Base-by-base conservation (phyloP, 1,139 yeast genomes). In the Insectozyma bohioensis region DNA sequence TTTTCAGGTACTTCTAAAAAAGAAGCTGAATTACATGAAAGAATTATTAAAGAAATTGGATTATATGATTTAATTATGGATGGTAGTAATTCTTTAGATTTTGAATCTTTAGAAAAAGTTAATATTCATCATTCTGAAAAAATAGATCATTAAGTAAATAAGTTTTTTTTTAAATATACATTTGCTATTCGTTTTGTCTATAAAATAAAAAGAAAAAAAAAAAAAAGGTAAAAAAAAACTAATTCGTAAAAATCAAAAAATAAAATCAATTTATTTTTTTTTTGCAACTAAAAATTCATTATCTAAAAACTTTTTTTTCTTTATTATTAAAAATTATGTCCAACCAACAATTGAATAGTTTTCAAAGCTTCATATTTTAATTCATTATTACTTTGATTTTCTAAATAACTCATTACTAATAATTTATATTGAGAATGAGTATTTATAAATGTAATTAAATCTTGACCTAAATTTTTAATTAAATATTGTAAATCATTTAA, bases 361-460 rank as follows among this genome's bases (percentile, higher is more conserved):
- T 85, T 86, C 53, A 92, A 75, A 2, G 98, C 97, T 65, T 92
- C 96, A 56, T 84, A 92, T 56, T 92, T 86, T 48, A 92, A 90
- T 51, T 87, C 95, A 24, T 90, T 74, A 56, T 88, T 94, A 26
- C 82, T 76, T 37, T 81, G 54, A 37, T 54, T 62, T 48, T 81
- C 86, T 77, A 92, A 81, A 45, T 88, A 71, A 41, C 77, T 75
- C 97, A 94, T 90, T 41, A 94, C 75, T 58, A 80, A 77, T 16
- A 84, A 66, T 67, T 92, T 69, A 50, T 68, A 64, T 37, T 87
- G 52, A 17, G 69, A 69, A 80, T 37, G 95, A 77, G 79, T 67
- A 49, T 79, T 79, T 47, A 92, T 74, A 47, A 88, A 76, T 47
- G 74, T 76, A 24, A 87, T 73, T 47, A 92, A 72, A 53, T 90